Evolutionary conservation across 768 basidiomycete species (phyloP).

Genomic region (Termitomyces heimii): DNA sequence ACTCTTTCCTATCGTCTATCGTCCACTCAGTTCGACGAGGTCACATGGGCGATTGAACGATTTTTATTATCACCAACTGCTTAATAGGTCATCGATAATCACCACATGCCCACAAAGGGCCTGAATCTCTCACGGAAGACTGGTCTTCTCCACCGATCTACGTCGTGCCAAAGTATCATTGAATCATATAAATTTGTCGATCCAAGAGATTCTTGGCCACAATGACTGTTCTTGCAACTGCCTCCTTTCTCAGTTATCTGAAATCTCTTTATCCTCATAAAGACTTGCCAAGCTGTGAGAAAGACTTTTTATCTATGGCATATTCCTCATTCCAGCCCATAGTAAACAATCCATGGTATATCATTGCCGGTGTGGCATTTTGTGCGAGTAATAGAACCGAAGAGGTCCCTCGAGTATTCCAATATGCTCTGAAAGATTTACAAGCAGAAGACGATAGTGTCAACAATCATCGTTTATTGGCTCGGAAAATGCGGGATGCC

Average conservation of each 20-base stretch:
- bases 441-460: conserved; percentile 19
- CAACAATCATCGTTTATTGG: conserved; percentile 35
- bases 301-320: not conserved
- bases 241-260: conserved; percentile 26
- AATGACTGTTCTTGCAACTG: conserved; percentile 24
- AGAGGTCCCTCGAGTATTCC: conserved; percentile 49
- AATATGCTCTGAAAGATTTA: conserved; percentile 41
- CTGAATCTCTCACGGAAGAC: not conserved
- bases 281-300: conserved; percentile 12
- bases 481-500: conserved; percentile 54
- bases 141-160: not conserved
- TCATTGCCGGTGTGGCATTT: conserved; percentile 51
- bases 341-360: conserved; percentile 48
- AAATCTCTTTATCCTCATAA: conserved; percentile 38
- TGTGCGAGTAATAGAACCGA: conserved; percentile 55
- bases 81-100: too few species aligned
- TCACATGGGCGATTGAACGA: not conserved
- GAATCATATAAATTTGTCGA: not conserved
- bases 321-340: not conserved
- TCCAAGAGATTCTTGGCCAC: not conserved
- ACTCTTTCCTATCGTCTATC: not conserved
- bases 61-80: not conserved
- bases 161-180: not conserved
- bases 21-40: not conserved
- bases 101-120: too few species aligned